Evolutionary conservation across 208 protist genomes (phyloP).

Genomic region (Crithidia bombi): DNA sequence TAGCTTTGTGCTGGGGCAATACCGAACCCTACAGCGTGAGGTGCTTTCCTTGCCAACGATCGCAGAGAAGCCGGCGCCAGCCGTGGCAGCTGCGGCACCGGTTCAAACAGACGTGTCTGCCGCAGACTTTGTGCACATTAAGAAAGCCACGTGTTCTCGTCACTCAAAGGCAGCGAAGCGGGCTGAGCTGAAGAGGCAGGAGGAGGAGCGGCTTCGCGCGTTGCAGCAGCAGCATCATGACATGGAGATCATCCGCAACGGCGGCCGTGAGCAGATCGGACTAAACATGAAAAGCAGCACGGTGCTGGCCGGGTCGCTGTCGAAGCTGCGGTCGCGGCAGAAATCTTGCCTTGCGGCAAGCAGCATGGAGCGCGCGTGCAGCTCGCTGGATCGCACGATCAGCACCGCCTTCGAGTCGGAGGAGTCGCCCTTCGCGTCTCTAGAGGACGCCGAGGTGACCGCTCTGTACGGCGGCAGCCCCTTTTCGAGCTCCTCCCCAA

Average conservation of each 20-base stretch:
- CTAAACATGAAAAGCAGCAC: conserved; percentile 46
- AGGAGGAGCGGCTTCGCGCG: conserved; percentile 44
- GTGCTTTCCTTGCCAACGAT: conserved; percentile 4
- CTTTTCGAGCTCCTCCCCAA: neutral
- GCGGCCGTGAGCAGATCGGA: conserved; percentile 46
- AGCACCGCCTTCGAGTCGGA: conserved; percentile 16
- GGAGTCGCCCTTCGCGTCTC: conserved; percentile 10
- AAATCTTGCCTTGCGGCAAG: neutral
- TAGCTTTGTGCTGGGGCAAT: conserved; percentile 43
- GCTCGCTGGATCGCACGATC: conserved; percentile 21
- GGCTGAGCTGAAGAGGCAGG: conserved; percentile 23
- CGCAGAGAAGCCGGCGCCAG: neutral
- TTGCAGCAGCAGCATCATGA: conserved; percentile 61
- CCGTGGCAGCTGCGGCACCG: too few species aligned
- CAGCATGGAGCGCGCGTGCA: neutral
- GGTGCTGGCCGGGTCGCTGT: conserved; percentile 38
- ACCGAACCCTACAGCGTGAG: conserved; percentile 42
- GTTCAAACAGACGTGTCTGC: conserved; percentile 4
- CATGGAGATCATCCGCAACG: conserved; percentile 53
- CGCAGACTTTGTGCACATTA: conserved; percentile 29
- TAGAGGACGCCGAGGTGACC: neutral
- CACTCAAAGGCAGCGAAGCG: conserved; percentile 34
- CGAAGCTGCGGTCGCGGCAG: conserved; percentile 30
- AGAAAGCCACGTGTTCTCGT: conserved; percentile 27
- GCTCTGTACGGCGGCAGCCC: conserved; percentile 8